Conservation (phyloP, 306 rosid species). For the Lathyrus sativus region DNA sequence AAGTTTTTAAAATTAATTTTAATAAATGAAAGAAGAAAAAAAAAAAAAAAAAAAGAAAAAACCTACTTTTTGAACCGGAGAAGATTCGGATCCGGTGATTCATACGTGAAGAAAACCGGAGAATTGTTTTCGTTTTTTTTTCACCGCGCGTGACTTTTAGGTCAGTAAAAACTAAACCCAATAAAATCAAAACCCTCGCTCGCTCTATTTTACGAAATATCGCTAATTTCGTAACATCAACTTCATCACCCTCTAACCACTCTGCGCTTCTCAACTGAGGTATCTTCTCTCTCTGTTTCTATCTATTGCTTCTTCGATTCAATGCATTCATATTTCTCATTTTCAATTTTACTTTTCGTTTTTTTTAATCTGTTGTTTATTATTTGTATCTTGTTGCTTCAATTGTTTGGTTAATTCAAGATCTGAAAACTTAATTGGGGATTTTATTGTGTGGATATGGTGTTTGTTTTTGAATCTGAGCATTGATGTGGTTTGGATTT, state of each 20-base stretch:
- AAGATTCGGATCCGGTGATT: no score
- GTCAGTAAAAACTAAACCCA: neutral
- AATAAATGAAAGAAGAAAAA: no score
- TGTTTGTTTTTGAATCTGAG: neutral
- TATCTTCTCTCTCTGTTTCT: neutral
- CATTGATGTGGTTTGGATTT: neutral
- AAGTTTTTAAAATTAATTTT: no score
- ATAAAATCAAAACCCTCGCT: neutral
- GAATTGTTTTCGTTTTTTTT: neutral
- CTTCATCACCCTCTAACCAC: neutral
- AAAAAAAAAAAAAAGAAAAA: no score
- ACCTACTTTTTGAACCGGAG: no score
- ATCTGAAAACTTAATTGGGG: neutral
- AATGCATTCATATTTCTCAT: neutral
- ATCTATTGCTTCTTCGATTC: neutral
- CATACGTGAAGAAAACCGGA: neutral
- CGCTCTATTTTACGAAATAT: neutral
- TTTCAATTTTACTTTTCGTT: neutral
- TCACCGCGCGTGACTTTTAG: neutral
- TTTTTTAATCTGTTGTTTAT: neutral
- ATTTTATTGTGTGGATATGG: no score
- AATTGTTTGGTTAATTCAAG: neutral
- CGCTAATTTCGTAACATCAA: neutral
- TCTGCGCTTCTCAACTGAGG: conserved; percentile 1
- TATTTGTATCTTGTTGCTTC: neutral